Conservation (phyloP, 805 yeast species). For the Cyberlindnera petersonii region DNA sequence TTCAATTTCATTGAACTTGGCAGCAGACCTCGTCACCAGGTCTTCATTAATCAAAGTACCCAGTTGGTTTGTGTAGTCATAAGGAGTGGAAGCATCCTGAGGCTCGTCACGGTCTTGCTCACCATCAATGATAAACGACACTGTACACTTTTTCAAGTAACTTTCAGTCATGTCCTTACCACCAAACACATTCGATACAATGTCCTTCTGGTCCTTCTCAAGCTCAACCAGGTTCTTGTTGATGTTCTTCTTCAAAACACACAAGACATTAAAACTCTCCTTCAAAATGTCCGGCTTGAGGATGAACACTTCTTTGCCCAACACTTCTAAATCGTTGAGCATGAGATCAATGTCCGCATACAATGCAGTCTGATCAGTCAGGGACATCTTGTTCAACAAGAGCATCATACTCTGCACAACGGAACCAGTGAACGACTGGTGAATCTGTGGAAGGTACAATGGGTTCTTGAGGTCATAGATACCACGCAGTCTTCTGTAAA, state of each 20-base stretch:
- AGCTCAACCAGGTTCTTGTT: conserved; percentile 26
- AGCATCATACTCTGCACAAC: conserved; percentile 32
- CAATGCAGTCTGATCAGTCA: conserved; percentile 20
- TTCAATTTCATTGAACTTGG: conserved; percentile 15
- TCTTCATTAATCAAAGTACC: conserved; percentile 20
- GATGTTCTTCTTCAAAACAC: conserved; percentile 24
- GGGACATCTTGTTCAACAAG: conserved; percentile 22
- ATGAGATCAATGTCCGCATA: conserved; percentile 27
- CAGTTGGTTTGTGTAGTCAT: conserved; percentile 20
- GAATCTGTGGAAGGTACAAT: conserved; percentile 30
- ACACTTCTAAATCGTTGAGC: conserved; percentile 24
- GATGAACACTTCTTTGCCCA: conserved; percentile 25
- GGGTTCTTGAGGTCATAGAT: conserved; percentile 26
- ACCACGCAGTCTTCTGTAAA: conserved; percentile 27
- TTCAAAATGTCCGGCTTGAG: conserved; percentile 28
- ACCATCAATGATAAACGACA: conserved; percentile 26
- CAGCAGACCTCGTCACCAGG: conserved; percentile 15
- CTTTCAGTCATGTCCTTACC: conserved; percentile 29
- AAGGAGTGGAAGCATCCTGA: conserved; percentile 10
- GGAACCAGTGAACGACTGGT: conserved; percentile 32
- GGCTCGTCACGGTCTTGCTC: conserved; percentile 10
- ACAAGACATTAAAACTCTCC: conserved; percentile 27
- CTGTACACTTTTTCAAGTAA: conserved; percentile 28
- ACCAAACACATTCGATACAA: conserved; percentile 31
- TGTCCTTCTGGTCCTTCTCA: conserved; percentile 28